phyloP scores from a whole-genome alignment of 1,284 basidiomycete species.

The Trichosporon inkin region DNA sequence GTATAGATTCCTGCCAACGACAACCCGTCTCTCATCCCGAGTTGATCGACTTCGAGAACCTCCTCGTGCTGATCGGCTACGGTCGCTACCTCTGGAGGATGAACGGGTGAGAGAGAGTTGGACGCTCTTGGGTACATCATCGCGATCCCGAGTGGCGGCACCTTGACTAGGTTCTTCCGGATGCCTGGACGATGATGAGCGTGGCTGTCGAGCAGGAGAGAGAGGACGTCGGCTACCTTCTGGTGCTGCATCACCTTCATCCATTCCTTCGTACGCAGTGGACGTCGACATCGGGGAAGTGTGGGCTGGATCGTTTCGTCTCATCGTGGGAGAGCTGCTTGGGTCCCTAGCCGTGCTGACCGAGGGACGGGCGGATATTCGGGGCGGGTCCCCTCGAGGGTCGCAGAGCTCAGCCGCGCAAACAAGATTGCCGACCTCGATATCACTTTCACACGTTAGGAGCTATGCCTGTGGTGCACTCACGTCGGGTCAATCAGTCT shows the following conservation, averaged over 20 bases:
- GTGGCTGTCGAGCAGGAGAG: neutral
- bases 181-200: neutral
- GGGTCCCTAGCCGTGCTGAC: neutral
- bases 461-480: conserved; percentile 4
- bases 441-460: conserved; percentile 16
- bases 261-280: neutral
- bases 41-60: conserved; percentile 7
- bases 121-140: neutral
- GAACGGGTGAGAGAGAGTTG: neutral
- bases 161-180: neutral
- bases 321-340: conserved; percentile 2
- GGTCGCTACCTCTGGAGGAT: neutral
- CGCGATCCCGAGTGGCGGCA: neutral
- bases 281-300: neutral
- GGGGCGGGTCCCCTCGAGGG: neutral
- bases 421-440: conserved; percentile 29
- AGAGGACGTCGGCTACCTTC: neutral
- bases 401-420: conserved; percentile 27
- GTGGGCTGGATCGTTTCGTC: neutral
- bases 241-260: neutral
- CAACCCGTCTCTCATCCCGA: neutral
- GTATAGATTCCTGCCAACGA: conserved; percentile 32
- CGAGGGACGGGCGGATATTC: neutral
- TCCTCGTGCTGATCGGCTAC: neutral
- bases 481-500: conserved; percentile 16